phyloP scores from a whole-genome alignment of 1,284 basidiomycete species.

The Trametes polyzona region DNA sequence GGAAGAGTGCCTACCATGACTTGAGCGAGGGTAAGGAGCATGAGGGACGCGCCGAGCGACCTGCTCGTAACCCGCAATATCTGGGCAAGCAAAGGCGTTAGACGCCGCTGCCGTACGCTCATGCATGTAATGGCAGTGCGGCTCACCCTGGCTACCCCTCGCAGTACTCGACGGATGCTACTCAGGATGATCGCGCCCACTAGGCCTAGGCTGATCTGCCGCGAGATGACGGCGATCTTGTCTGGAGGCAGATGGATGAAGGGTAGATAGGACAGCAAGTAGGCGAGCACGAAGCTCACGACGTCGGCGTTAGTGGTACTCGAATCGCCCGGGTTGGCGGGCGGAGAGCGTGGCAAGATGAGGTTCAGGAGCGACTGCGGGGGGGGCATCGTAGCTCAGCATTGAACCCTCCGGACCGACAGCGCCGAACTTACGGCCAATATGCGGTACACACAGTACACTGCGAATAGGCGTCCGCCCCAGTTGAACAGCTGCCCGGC shows the following conservation, averaged over 20 bases:
- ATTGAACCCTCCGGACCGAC: neutral
- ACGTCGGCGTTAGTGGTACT: constrained; percentile 57
- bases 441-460: constrained; percentile 71
- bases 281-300: constrained; percentile 58
- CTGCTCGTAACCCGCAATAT: constrained; percentile 66
- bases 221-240: constrained; percentile 53
- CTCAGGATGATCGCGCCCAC: constrained; percentile 75
- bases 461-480: constrained; percentile 58
- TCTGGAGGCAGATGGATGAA: constrained; percentile 30
- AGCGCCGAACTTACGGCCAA: constrained; percentile 56
- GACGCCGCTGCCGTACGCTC: no score
- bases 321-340: constrained; percentile 38
- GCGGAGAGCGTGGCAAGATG: constrained; percentile 43
- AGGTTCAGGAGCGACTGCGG: constrained; percentile 61
- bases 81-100: constrained; percentile 35
- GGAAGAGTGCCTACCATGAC: constrained; percentile 62
- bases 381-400: neutral
- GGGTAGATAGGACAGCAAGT: constrained; percentile 52
- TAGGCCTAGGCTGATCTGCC: constrained; percentile 69
- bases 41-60: constrained; percentile 68
- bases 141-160: constrained; percentile 65
- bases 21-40: constrained; percentile 75
- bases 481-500: constrained; percentile 54
- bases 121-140: no score
- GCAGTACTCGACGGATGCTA: constrained; percentile 68